These are phyloP conservation scores for Yarrowia sp. DNA, from an alignment of 805 yeast genomes.

Conservation along the genomic window DNA sequence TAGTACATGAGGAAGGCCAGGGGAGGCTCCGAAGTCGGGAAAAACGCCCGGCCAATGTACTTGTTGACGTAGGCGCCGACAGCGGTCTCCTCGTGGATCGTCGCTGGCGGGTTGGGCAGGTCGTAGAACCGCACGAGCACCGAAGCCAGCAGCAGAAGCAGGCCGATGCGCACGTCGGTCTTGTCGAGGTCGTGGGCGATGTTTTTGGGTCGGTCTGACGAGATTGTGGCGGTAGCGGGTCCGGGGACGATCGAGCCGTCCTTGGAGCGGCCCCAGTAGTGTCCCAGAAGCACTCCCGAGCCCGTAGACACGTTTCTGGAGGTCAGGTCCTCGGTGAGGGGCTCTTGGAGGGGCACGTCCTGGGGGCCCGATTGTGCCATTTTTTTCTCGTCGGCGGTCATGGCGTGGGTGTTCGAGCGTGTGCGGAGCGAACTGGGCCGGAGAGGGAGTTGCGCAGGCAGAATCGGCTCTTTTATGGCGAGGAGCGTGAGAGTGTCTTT, in stretches of 20 bases:
- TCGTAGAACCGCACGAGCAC: conserved; percentile 26
- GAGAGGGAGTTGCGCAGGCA: no score
- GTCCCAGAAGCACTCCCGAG: conserved; percentile 20
- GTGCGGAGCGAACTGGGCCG: no score
- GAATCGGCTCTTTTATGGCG: neutral
- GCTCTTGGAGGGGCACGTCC: no score
- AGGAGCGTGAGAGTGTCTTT: no score
- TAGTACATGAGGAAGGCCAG: conserved; percentile 48
- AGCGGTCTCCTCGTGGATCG: conserved; percentile 31
- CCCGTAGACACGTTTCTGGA: neutral
- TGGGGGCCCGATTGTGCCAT: no score
- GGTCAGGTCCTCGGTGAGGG: neutral
- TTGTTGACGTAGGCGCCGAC: conserved; percentile 34
- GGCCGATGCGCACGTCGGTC: neutral
- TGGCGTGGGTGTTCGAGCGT: neutral
- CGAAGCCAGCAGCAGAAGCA: neutral
- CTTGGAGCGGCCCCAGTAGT: conserved; percentile 22
- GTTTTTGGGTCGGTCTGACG: neutral
- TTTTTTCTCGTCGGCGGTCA: no score
- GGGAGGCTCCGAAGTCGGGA: conserved; percentile 59
- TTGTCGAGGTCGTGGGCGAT: neutral
- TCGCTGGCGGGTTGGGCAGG: conserved; percentile 28
- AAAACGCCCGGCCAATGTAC: conserved; percentile 50
- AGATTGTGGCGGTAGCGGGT: neutral
- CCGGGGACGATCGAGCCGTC: neutral